phyloP scores from a whole-genome alignment of 352 stramenopile species.

The Saprolegnia diclina region DNA sequence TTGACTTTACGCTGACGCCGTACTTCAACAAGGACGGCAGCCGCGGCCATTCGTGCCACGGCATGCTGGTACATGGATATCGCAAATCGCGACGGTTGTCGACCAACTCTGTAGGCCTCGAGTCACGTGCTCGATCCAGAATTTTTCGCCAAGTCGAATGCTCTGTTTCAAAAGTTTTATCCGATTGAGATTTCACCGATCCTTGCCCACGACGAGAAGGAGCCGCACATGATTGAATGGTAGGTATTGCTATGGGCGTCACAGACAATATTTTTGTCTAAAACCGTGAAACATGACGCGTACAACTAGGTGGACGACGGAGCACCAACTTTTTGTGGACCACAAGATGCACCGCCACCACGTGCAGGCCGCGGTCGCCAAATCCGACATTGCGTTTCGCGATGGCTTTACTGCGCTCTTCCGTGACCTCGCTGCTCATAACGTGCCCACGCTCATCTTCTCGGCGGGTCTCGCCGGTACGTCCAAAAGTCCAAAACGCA shows the following conservation, averaged over 20 bases:
- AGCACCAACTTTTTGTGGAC: constrained; percentile 42
- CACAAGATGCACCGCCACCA: constrained; percentile 47
- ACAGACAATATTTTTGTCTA: not conserved
- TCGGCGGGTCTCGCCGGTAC: constrained; percentile 40
- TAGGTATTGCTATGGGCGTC: too few species aligned
- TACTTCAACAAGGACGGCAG: constrained; percentile 53
- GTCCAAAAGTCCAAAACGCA: not conserved
- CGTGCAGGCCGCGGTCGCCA: constrained; percentile 32
- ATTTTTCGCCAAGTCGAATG: constrained; percentile 32
- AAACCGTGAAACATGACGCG: not conserved
- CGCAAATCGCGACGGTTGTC: too few species aligned
- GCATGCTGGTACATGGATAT: constrained; percentile 41
- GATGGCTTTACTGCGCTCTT: constrained; percentile 63
- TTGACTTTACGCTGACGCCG: constrained; percentile 76
- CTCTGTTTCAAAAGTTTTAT: constrained; percentile 69
- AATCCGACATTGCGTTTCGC: constrained; percentile 51
- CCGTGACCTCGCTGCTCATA: constrained; percentile 39
- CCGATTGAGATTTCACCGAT: constrained; percentile 68
- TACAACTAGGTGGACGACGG: constrained; percentile 14
- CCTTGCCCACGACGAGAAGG: constrained; percentile 61
- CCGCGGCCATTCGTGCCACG: constrained; percentile 47
- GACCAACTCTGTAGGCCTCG: too few species aligned
- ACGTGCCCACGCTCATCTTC: constrained; percentile 70
- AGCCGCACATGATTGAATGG: constrained; percentile 74
- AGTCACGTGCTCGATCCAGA: constrained; percentile 41